Evolutionary conservation across 2,329 filamentous ascomycete species (phyloP).

Genomic region (Cladosporium halotolerans): DNA sequence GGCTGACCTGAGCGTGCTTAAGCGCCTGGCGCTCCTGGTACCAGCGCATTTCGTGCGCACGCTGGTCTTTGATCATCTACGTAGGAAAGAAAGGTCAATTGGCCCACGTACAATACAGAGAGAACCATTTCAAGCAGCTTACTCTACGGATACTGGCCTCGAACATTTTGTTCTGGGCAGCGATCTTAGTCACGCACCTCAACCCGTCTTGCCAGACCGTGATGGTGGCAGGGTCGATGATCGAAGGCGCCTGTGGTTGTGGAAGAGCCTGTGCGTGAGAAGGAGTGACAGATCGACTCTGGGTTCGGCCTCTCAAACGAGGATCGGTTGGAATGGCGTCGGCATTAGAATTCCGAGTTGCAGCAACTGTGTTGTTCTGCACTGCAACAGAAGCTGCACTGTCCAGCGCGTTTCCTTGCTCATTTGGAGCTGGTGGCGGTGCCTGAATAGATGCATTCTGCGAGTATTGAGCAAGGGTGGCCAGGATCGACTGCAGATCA

Average conservation of each 20-base stretch:
- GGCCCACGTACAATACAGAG: conserved; percentile 8
- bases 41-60: conserved; percentile 58
- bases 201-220: conserved; percentile 43
- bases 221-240: conserved; percentile 42
- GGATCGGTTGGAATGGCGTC: conserved; percentile 1
- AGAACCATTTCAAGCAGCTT: conserved; percentile 12
- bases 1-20: conserved; percentile 27
- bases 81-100: conserved; percentile 18
- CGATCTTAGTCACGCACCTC: conserved; percentile 42
- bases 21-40: conserved; percentile 29
- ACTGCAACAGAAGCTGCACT: background rate
- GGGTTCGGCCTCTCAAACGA: conserved; percentile 14
- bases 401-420: background rate
- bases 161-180: conserved; percentile 39
- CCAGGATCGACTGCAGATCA: conserved; percentile 30
- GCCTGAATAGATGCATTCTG: background rate
- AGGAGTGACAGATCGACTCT: conserved; percentile 16
- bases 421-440: background rate
- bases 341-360: background rate
- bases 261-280: background rate
- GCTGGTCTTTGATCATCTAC: conserved; percentile 57
- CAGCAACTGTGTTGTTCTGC: background rate
- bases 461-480: conserved; percentile 25
- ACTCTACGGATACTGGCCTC: conserved; percentile 35
- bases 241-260: background rate